These are phyloP conservation scores for Vinca minor DNA, from an alignment of 257 asterid genomes.

Conservation along the genomic window DNA sequence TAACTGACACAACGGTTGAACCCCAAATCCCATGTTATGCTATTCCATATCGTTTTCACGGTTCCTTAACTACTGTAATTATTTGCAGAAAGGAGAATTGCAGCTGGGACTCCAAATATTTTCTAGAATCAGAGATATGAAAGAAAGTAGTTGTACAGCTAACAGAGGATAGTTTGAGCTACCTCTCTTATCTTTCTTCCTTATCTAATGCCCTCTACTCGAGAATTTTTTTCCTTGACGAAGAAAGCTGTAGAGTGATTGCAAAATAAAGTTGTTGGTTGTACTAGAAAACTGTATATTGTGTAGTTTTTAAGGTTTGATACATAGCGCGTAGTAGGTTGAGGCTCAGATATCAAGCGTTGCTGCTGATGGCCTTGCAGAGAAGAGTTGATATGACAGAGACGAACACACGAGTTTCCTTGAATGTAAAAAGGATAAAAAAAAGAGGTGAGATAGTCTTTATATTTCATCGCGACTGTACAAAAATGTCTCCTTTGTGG, in stretches of 20 bases:
- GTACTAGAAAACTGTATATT: slow-evolving; percentile 40
- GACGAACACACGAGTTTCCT: slow-evolving; percentile 15
- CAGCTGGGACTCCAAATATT: slow-evolving; percentile 19
- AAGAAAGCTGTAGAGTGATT: slow-evolving; percentile 16
- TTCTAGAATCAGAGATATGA: slow-evolving; percentile 15
- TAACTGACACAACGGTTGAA: no score
- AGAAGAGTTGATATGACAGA: slow-evolving; percentile 24
- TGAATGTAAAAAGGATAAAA: slow-evolving; percentile 21
- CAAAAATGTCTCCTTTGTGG: slow-evolving; percentile 28
- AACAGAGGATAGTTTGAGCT: slow-evolving; percentile 40
- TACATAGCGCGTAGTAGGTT: slow-evolving; percentile 28
- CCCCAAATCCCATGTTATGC: neutral
- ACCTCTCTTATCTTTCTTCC: slow-evolving; percentile 24
- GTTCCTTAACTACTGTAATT: no score
- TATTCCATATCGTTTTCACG: neutral
- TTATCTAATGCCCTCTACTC: slow-evolving; percentile 14
- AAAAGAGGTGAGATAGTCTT: slow-evolving; percentile 22
- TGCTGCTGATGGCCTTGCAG: slow-evolving; percentile 29
- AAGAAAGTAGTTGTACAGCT: slow-evolving; percentile 29
- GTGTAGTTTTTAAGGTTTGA: slow-evolving; percentile 32
- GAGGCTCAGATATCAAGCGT: slow-evolving; percentile 27
- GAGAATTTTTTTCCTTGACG: slow-evolving; percentile 9
- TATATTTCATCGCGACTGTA: slow-evolving; percentile 22
- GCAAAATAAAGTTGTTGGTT: slow-evolving; percentile 40
- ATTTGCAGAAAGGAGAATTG: slow-evolving; percentile 31